These are phyloP conservation scores for Exidia glandulosa DNA, from an alignment of 768 basidiomycete species.

Conservation along the genomic window DNA sequence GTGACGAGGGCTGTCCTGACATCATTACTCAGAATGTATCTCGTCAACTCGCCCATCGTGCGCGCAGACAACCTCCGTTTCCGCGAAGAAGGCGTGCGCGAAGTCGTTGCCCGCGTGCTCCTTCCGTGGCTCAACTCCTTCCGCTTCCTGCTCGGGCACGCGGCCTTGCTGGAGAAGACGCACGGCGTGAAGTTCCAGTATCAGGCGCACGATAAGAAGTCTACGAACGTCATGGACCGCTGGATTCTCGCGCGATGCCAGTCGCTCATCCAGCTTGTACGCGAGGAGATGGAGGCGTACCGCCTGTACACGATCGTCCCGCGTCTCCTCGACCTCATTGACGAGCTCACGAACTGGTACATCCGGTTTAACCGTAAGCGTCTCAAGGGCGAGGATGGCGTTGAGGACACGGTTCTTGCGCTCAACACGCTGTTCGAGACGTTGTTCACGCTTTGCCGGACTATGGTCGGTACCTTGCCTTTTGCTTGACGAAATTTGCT, in stretches of 20 bases:
- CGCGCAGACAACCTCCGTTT: slow-evolving; percentile 96
- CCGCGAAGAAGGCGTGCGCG: slow-evolving; percentile 95
- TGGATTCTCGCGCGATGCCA: slow-evolving; percentile 98
- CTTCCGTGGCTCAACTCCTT: slow-evolving; percentile 98
- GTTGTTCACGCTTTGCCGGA: slow-evolving; percentile 84
- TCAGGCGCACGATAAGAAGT: slow-evolving; percentile 72
- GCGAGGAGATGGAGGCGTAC: slow-evolving; percentile 94
- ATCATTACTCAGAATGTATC: slow-evolving; percentile 62
- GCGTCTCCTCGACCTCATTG: slow-evolving; percentile 81
- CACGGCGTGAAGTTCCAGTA: slow-evolving; percentile 71
- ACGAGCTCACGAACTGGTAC: slow-evolving; percentile 99
- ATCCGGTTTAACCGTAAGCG: slow-evolving; percentile 96
- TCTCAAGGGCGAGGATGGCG: slow-evolving; percentile 88
- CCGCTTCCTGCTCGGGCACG: slow-evolving; percentile 98
- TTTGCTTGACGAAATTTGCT: background rate
- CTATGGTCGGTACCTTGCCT: slow-evolving; percentile 58
- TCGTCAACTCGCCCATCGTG: slow-evolving; percentile 98
- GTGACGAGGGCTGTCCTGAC: background rate
- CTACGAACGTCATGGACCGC: slow-evolving; percentile 93
- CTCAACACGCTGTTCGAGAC: slow-evolving; percentile 95
- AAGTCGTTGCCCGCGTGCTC: slow-evolving; percentile 92
- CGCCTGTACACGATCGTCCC: slow-evolving; percentile 96
- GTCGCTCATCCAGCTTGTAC: slow-evolving; percentile 84
- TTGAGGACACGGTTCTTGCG: slow-evolving; percentile 76
- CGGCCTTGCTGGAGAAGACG: slow-evolving; percentile 73